Conservation (phyloP, 2,329 filamentous ascomycete species). For the Epichloe amarillans region DNA sequence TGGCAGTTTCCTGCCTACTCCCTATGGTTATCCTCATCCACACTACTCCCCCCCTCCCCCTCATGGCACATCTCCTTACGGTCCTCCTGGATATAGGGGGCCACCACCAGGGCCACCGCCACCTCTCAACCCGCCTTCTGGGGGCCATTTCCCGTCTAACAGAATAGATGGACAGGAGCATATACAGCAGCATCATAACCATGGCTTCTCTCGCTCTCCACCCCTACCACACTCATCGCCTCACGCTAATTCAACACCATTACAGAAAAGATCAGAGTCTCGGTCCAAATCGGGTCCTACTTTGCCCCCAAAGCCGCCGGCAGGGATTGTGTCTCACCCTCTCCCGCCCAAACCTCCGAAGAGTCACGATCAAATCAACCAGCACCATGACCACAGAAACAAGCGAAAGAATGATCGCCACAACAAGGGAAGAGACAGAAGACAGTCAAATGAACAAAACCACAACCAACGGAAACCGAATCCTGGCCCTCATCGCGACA, state of each 20-base stretch:
- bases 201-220: constrained; percentile 4
- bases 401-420: constrained; percentile 21
- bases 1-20: constrained; percentile 11
- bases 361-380: constrained; percentile 15
- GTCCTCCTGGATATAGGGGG: constrained; percentile 7
- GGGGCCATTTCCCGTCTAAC: not conserved
- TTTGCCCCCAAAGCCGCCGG: constrained; percentile 6
- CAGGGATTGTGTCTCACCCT: constrained; percentile 9
- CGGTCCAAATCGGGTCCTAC: not conserved
- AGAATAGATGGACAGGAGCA: constrained; percentile 3
- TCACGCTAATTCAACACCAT: not conserved
- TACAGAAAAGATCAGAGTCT: not conserved
- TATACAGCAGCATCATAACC: not conserved
- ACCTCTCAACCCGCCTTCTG: constrained; percentile 5
- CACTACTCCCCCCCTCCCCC: constrained; percentile 12
- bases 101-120: constrained; percentile 2
- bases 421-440: constrained; percentile 15
- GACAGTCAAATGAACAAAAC: constrained; percentile 6
- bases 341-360: constrained; percentile 21
- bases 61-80: constrained; percentile 8
- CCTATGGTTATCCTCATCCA: constrained; percentile 13
- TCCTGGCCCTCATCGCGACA: not conserved
- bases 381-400: constrained; percentile 16
- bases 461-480: not conserved
- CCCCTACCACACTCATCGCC: not conserved